A percentile compares a stretch with the other conserved stretches of the same genome.
These are phyloP conservation scores for Penicillium paxilli DNA, from an alignment of 495 filamentous ascomycete species.

Conservation along the genomic window DNA sequence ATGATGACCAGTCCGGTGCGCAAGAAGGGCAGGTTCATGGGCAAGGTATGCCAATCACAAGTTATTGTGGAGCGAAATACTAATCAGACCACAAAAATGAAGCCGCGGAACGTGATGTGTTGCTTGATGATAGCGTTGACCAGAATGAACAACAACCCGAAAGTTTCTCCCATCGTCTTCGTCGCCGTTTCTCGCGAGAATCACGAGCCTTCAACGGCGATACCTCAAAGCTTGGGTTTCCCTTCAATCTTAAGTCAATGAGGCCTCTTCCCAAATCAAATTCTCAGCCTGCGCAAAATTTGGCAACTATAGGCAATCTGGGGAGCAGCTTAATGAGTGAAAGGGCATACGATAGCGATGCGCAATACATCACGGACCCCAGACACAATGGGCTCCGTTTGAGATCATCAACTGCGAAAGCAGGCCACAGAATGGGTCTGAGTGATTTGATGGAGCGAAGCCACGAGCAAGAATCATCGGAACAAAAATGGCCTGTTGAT, in stretches of 20 bases:
- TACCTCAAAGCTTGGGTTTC: conserved; percentile 14
- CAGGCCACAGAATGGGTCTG: conserved; percentile 10
- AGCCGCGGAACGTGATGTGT: too few relatives aligned
- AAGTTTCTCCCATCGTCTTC: conserved; percentile 33
- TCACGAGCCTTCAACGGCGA: conserved; percentile 9
- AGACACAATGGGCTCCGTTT: conserved; percentile 10
- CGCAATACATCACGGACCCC: conserved; percentile 38
- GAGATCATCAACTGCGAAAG: conserved; percentile 4
- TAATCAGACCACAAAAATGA: background rate
- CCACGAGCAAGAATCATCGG: conserved; percentile 16
- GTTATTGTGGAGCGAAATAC: background rate
- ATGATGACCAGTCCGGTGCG: background rate
- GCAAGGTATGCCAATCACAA: conserved; percentile 4
- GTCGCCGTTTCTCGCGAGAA: conserved; percentile 39
- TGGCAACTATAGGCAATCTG: conserved; percentile 18
- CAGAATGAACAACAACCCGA: conserved; percentile 5
- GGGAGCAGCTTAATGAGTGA: conserved; percentile 43
- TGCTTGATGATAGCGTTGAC: background rate
- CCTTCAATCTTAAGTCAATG: conserved; percentile 23
- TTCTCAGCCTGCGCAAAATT: background rate
- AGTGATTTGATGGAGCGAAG: conserved; percentile 22
- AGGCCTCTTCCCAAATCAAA: conserved; percentile 7
- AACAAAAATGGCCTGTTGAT: conserved; percentile 5
- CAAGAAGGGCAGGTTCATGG: background rate
- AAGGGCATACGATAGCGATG: conserved; percentile 48